Base-by-base conservation (phyloP, 768 basidiomycete species). In the Mycena pura region DNA sequence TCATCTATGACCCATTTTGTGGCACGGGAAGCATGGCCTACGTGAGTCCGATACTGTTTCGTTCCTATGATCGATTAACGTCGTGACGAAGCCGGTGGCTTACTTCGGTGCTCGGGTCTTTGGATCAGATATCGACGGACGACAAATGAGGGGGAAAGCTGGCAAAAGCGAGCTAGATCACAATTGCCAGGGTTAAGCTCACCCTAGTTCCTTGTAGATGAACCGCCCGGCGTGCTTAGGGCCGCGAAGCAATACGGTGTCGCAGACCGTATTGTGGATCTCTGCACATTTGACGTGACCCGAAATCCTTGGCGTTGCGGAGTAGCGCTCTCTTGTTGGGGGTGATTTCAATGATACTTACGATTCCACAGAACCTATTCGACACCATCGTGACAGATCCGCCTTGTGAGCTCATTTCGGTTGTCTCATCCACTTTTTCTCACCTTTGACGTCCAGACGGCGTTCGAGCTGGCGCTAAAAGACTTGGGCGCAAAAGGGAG, bases 121-220 rank as follows among this genome's bases (percentile, higher is more conserved):
- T 55, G 97, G 96, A 17, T 95, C 93, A 17, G 97, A 99, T 72
- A 98, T 99, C 47, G 96, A 99, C 69, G 97, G 97, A 0, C 83
- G 97, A 39, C 96, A 99, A 72, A 96, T 99, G 91, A 82, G 95
- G 60, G 97, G 97, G 17, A 96, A 95, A 83, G 84, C 91, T 90
- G 97, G 96, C 11, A 96, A 93, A 83, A 85, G 95, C 90, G 64
- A 52, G 75, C 62, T 6, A 5, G 38, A 15, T 40, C 21, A 13
- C 21, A 44, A 34, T 32, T 0, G 21, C 13, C 21, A 28, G 41
- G 36, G 14, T 50, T 32, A 27, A n/a, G n/a, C 41, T 27, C 24
- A 39, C 25, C 21, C 39, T 39, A 22, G 15, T 49, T 34, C 22
- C 14, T 50, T 45, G 19, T 52, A 82, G 82, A 74, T 64, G 76